These are phyloP conservation scores for Vitrella brassicaformis DNA, from an alignment of 73 alveolate genomes.

Conservation along the genomic window DNA sequence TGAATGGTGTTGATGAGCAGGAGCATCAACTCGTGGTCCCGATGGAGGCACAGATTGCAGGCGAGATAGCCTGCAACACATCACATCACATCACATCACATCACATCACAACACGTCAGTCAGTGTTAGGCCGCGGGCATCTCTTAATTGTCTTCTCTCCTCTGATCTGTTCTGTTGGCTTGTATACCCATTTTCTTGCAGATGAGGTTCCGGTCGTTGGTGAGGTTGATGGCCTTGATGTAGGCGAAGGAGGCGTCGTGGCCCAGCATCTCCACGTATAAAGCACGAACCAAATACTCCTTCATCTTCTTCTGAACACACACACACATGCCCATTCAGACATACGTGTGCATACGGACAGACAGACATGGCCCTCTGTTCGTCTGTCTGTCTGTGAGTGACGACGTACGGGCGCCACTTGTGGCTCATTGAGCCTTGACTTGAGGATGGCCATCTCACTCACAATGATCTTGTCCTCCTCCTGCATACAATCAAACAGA, in stretches of 20 bases:
- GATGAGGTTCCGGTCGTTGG: slow-evolving; percentile 87
- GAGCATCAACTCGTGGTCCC: slow-evolving; percentile 67
- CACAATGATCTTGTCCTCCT: slow-evolving; percentile 93
- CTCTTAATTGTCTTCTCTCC: too few species aligned
- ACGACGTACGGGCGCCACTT: slow-evolving; percentile 58
- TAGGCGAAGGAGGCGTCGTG: slow-evolving; percentile 98
- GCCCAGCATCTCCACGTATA: slow-evolving; percentile 96
- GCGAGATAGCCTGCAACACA: slow-evolving; percentile 93
- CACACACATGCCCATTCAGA: not conserved
- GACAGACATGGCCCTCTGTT: not conserved
- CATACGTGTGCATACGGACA: not conserved
- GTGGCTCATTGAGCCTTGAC: slow-evolving; percentile 74
- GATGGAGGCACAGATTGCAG: slow-evolving; percentile 68
- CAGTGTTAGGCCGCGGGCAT: not conserved
- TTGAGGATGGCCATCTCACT: slow-evolving; percentile 80
- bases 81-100: slow-evolving; percentile 76
- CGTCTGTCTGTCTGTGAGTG: not conserved
- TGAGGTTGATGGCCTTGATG: slow-evolving; percentile 92
- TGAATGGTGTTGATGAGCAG: slow-evolving; percentile 81
- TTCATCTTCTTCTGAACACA: slow-evolving; percentile 25
- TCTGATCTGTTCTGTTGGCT: not conserved
- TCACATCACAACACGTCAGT: not conserved
- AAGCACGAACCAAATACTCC: slow-evolving; percentile 88
- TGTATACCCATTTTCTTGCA: slow-evolving; percentile 49
- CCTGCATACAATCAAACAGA: slow-evolving; percentile 25